Evolutionary conservation across 129 eudicot species (phyloP).

Genomic region (Silybum marianum): DNA sequence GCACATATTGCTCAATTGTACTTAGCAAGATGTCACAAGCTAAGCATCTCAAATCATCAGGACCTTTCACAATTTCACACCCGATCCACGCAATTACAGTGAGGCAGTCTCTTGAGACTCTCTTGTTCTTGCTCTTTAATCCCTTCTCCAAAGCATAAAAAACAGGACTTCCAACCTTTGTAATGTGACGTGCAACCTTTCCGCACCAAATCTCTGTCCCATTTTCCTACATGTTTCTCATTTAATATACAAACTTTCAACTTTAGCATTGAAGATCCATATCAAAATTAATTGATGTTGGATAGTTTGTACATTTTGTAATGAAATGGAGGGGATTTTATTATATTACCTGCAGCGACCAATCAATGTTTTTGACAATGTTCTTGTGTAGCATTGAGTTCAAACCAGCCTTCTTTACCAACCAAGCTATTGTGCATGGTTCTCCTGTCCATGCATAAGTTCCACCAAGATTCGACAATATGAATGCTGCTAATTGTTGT

Average conservation of each 20-base stretch:
- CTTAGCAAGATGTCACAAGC: constrained; percentile 72
- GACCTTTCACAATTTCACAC: constrained; percentile 58
- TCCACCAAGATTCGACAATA: constrained; percentile 75
- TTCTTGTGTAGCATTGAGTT: constrained; percentile 58
- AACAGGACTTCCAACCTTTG: constrained; percentile 48
- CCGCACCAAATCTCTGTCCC: constrained; percentile 64
- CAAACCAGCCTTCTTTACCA: constrained; percentile 72
- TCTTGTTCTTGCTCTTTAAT: constrained; percentile 58
- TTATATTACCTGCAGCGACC: constrained; percentile 58
- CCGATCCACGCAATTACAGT: constrained; percentile 80
- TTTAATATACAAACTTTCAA: background rate
- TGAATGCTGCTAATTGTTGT: constrained; percentile 64
- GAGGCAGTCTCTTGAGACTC: constrained; percentile 65
- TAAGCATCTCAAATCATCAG: constrained; percentile 56
- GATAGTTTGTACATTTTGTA: constrained; percentile 4
- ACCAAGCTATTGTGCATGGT: constrained; percentile 72
- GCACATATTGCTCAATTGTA: constrained; percentile 67
- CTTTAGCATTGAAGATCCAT: background rate
- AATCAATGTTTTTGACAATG: constrained; percentile 58
- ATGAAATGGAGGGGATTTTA: background rate
- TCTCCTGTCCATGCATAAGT: constrained; percentile 80
- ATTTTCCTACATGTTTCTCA: constrained; percentile 45
- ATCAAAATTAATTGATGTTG: background rate
- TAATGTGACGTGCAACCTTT: constrained; percentile 55
- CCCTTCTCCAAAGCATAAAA: constrained; percentile 69